These are phyloP conservation scores for Xylariaceae sp. DNA, from an alignment of 2,329 filamentous ascomycete species.

Conservation along the genomic window DNA sequence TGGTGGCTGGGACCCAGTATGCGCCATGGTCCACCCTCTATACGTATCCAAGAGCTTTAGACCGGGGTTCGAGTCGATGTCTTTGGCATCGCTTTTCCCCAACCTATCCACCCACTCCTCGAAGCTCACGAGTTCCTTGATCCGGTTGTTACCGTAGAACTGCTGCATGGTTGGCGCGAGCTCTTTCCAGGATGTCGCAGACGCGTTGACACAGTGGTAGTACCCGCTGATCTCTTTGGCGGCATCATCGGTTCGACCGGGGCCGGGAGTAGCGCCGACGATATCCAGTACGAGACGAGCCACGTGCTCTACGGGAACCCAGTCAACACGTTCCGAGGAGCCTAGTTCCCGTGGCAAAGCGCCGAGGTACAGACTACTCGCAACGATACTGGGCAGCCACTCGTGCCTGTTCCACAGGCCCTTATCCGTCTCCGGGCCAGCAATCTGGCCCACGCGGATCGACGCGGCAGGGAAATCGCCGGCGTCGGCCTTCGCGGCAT, in stretches of 20 bases:
- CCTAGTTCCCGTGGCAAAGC: slow-evolving; percentile 44
- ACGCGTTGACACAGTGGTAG: slow-evolving; percentile 47
- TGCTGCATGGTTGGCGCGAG: slow-evolving; percentile 37
- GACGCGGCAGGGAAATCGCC: slow-evolving; percentile 36
- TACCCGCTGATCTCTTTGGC: slow-evolving; percentile 33
- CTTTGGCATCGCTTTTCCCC: slow-evolving; percentile 32
- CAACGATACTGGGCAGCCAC: slow-evolving; percentile 48
- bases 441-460: slow-evolving; percentile 46
- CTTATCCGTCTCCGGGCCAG: slow-evolving; percentile 31
- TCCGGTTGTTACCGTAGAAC: slow-evolving; percentile 35
- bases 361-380: slow-evolving; percentile 45
- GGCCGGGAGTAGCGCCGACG: slow-evolving; percentile 32
- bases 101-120: slow-evolving; percentile 43
- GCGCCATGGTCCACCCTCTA: slow-evolving; percentile 13
- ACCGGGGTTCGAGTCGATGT: slow-evolving; percentile 6
- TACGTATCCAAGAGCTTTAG: slow-evolving; percentile 40
- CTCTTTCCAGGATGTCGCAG: slow-evolving; percentile 34
- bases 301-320: slow-evolving; percentile 49
- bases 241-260: slow-evolving; percentile 16
- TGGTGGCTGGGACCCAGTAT: no score
- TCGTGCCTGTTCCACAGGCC: slow-evolving; percentile 54
- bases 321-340: slow-evolving; percentile 42
- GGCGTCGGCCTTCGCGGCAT: slow-evolving; percentile 25
- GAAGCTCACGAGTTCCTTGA: slow-evolving; percentile 37
- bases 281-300: slow-evolving; percentile 44